Conservation (phyloP, 176 grass and related monocot genomes). For the Oryza meridionalis region DNA sequence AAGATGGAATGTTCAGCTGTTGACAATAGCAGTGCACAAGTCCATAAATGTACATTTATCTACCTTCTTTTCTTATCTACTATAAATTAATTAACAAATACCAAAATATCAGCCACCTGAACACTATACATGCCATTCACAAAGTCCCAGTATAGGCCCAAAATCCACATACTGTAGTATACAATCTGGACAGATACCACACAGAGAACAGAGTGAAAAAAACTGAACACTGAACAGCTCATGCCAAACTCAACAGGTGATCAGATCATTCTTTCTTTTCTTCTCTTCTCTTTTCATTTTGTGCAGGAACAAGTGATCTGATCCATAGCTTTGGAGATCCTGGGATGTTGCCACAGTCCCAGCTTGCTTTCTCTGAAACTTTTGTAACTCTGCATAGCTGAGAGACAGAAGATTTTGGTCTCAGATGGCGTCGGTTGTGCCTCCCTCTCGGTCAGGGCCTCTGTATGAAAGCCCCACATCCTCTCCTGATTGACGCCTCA, state of each 20-base stretch:
- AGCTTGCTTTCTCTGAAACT: background rate
- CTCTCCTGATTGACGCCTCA: conserved; percentile 65
- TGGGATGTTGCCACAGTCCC: background rate
- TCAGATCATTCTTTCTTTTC: background rate
- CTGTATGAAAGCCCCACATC: conserved; percentile 78
- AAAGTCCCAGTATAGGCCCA: background rate
- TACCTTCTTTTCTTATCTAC: background rate
- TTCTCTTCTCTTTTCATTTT: too few relatives aligned
- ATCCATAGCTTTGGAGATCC: background rate
- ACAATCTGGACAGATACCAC: background rate
- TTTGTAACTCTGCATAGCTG: background rate
- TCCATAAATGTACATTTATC: background rate
- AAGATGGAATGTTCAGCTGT: background rate
- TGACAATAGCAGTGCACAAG: background rate
- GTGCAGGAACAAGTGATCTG: background rate
- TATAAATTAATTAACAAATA: background rate
- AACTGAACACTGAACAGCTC: conserved; percentile 4
- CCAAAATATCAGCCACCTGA: background rate
- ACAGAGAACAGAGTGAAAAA: background rate
- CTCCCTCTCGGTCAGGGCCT: conserved; percentile 53
- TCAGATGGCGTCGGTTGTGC: conserved; percentile 26
- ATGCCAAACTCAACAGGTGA: background rate
- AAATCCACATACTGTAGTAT: background rate
- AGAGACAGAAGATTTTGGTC: background rate
- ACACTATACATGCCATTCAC: conserved; percentile 28